phyloP scores from a whole-genome alignment of 768 basidiomycete genomes.

The Baorangia bicolor region DNA sequence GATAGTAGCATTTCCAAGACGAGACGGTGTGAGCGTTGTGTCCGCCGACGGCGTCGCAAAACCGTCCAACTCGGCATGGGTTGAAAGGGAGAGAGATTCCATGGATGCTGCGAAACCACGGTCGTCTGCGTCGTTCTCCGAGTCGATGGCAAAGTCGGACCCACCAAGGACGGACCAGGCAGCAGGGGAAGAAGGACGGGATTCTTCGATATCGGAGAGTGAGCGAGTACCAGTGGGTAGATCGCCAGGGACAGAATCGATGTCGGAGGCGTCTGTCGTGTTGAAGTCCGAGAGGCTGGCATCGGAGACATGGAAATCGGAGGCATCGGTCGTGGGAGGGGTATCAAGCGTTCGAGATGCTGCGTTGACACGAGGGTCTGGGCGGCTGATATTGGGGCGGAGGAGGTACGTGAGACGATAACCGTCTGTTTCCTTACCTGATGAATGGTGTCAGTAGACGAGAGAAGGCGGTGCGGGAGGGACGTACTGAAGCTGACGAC shows the following conservation, averaged over 20 bases:
- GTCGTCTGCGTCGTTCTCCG: constrained; percentile 30
- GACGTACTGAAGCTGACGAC: constrained; percentile 78
- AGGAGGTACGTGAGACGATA: constrained; percentile 75
- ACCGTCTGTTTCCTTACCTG: constrained; percentile 46
- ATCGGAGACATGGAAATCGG: constrained; percentile 53
- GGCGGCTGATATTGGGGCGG: constrained; percentile 69
- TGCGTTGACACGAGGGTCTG: constrained; percentile 39
- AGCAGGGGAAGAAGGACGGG: constrained; percentile 31
- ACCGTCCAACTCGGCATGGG: constrained; percentile 21
- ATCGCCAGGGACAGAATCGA: constrained; percentile 19
- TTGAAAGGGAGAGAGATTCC: constrained; percentile 35
- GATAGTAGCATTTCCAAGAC: neutral
- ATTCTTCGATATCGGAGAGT: constrained; percentile 29
- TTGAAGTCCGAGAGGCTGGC: constrained; percentile 38
- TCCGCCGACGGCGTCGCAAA: constrained; percentile 6
- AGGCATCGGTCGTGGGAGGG: constrained; percentile 70
- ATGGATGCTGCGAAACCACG: constrained; percentile 34
- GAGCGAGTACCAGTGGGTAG: constrained; percentile 5
- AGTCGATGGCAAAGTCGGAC: constrained; percentile 32
- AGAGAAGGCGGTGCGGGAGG: neutral
- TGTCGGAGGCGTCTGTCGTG: constrained; percentile 27
- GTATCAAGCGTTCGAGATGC: constrained; percentile 53
- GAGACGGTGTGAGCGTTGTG: constrained; percentile 6
- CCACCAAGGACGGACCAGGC: constrained; percentile 40
- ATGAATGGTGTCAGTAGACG: constrained; percentile 16